These are phyloP conservation scores for Aspergillus avenaceus DNA, from an alignment of 495 filamentous ascomycete species.

Conservation along the genomic window DNA sequence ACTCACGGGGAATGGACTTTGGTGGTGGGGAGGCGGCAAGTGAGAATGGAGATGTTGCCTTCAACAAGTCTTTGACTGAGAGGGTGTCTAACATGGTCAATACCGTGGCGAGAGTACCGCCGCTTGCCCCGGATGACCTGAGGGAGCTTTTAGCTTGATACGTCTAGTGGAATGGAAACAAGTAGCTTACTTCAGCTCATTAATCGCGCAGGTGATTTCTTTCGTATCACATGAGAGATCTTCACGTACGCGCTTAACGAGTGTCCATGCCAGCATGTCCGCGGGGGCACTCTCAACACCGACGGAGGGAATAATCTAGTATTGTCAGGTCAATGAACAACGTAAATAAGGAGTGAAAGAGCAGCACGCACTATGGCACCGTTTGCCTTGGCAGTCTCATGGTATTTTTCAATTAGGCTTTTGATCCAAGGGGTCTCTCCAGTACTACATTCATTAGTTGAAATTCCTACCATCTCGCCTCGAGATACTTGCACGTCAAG, in stretches of 20 bases:
- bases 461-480: background rate
- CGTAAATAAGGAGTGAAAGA: background rate
- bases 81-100: conserved; percentile 62
- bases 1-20: conserved; percentile 27
- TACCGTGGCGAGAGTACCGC: conserved; percentile 67
- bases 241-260: conserved; percentile 62
- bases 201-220: conserved; percentile 58
- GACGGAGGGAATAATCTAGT: conserved; percentile 76
- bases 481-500: conserved; percentile 58
- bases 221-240: conserved; percentile 50
- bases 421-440: conserved; percentile 81
- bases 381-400: conserved; percentile 65
- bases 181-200: conserved; percentile 55
- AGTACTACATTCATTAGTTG: conserved; percentile 44
- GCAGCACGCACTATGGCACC: conserved; percentile 61
- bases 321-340: conserved; percentile 17
- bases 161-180: background rate
- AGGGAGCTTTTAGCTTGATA: conserved; percentile 4
- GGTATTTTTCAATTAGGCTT: conserved; percentile 76
- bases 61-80: conserved; percentile 50
- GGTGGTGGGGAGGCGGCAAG: conserved; percentile 58
- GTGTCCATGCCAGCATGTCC: conserved; percentile 70
- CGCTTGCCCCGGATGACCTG: conserved; percentile 56
- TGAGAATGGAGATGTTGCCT: conserved; percentile 57
- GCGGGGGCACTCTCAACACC: conserved; percentile 83